Percentiles rank a stretch among this genome's conserved stretches.
Conservation (phyloP, 495 filamentous ascomycete species). For the Polyplosphaeria fusca region DNA sequence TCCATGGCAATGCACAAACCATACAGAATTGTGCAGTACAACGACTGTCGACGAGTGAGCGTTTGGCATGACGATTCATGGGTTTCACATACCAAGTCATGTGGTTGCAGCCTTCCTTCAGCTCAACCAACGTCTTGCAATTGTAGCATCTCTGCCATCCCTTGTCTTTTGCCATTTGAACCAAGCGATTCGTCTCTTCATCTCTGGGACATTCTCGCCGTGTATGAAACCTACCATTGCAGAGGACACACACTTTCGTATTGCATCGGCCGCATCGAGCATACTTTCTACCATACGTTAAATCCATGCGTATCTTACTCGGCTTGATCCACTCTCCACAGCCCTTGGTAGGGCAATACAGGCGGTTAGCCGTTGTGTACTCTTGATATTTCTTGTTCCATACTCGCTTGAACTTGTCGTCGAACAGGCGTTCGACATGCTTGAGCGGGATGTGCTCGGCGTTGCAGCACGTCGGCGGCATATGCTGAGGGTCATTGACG, state of each 20-base stretch:
- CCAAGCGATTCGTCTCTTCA: conserved; percentile 60
- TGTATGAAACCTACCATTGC: conserved; percentile 70
- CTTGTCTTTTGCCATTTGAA: conserved; percentile 65
- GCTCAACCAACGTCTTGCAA: conserved; percentile 72
- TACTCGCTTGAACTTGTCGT: conserved; percentile 63
- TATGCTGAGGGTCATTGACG: conserved; percentile 68
- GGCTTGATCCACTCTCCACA: conserved; percentile 78
- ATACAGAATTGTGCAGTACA: conserved; percentile 82
- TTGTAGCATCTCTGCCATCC: conserved; percentile 75
- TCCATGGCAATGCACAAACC: conserved; percentile 75
- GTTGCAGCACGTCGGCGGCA: conserved; percentile 78
- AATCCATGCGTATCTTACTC: conserved; percentile 56
- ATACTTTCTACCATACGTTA: conserved; percentile 48
- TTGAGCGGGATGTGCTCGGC: conserved; percentile 66
- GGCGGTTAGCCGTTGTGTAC: conserved; percentile 66
- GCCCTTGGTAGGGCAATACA: conserved; percentile 66
- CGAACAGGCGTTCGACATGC: conserved; percentile 72
- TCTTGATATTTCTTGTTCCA: conserved; percentile 78
- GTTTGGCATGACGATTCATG: neutral
- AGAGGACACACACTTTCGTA: conserved; percentile 69
- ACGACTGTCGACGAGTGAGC: conserved; percentile 47
- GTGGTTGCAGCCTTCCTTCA: conserved; percentile 78
- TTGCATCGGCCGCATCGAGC: conserved; percentile 65
- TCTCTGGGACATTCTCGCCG: conserved; percentile 67
- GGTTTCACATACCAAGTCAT: conserved; percentile 66